A percentile compares a stretch with the other conserved stretches of the same genome.
Conservation (phyloP, 1,139 yeast species). For the Scheffersomyces cryptocercus region DNA sequence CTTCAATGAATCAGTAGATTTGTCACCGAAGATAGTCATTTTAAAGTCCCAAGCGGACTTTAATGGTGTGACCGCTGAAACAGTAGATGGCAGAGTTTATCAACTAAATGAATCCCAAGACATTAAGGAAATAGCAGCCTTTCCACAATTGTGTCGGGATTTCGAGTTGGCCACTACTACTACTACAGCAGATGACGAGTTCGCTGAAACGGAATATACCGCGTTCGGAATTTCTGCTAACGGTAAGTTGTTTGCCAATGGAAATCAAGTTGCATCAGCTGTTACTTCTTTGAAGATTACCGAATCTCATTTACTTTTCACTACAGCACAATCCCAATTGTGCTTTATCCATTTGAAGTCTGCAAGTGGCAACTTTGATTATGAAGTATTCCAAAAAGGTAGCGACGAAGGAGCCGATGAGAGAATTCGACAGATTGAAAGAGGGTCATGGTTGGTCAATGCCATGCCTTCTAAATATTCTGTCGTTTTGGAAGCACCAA, state of each 20-base stretch:
- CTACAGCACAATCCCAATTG: slow-evolving; percentile 84
- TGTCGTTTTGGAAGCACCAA: slow-evolving; percentile 87
- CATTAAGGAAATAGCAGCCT: slow-evolving; percentile 39
- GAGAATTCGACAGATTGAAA: slow-evolving; percentile 82
- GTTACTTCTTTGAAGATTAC: slow-evolving; percentile 82
- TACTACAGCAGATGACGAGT: slow-evolving; percentile 23
- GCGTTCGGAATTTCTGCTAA: slow-evolving; percentile 72
- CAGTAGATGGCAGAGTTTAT: slow-evolving; percentile 62
- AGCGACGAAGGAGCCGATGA: slow-evolving; percentile 55
- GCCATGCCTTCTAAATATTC: slow-evolving; percentile 82
- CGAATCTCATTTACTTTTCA: slow-evolving; percentile 72
- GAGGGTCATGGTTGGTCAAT: slow-evolving; percentile 83
- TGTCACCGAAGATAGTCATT: slow-evolving; percentile 53
- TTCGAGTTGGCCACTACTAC: slow-evolving; percentile 49
- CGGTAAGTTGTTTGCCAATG: slow-evolving; percentile 74
- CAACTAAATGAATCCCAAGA: slow-evolving; percentile 32
- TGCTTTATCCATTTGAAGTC: slow-evolving; percentile 75
- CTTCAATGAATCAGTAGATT: slow-evolving; percentile 41
- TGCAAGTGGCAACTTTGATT: slow-evolving; percentile 22
- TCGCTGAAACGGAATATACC: slow-evolving; percentile 29
- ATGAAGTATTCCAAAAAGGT: slow-evolving; percentile 14
- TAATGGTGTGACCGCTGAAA: slow-evolving; percentile 54
- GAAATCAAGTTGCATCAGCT: slow-evolving; percentile 63
- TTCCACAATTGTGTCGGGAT: slow-evolving; percentile 73
- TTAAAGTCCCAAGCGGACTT: slow-evolving; percentile 59